These are phyloP conservation scores for Mycoemilia scoparia DNA, from an alignment of 192 early-diverging fungal genomes.

Conservation along the genomic window DNA sequence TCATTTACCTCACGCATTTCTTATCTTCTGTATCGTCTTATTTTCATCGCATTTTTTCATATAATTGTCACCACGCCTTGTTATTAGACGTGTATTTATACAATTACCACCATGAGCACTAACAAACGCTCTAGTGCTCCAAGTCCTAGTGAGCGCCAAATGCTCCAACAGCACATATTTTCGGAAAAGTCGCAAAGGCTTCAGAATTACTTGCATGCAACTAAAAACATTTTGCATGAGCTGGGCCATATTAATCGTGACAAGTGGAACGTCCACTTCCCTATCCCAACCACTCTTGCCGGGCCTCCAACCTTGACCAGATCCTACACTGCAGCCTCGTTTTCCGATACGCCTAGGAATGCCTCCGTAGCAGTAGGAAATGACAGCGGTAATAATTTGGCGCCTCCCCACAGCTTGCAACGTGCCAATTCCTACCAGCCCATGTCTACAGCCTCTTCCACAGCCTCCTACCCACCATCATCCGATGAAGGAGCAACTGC, in stretches of 20 bases:
- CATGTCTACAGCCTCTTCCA: conserved; percentile 1
- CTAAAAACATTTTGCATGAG: conserved; percentile 44
- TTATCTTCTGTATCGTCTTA: too few species aligned
- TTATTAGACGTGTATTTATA: too few species aligned
- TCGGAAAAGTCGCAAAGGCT: conserved; percentile 55
- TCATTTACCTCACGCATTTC: too few species aligned
- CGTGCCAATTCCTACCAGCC: conserved; percentile 16
- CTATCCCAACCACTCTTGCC: conserved; percentile 21
- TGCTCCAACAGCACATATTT: conserved; percentile 45
- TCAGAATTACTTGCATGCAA: conserved; percentile 42
- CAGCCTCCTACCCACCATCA: conserved; percentile 3
- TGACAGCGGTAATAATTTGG: neutral
- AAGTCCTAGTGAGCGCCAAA: conserved; percentile 10
- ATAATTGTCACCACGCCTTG: too few species aligned
- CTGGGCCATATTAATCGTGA: conserved; percentile 48
- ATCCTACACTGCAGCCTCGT: conserved; percentile 4
- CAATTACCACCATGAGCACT: too few species aligned
- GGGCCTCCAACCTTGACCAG: conserved; percentile 4
- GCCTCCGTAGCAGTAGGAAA: neutral
- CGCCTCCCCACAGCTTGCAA: conserved; percentile 7
- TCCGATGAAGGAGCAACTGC: conserved; percentile 7
- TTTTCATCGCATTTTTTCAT: too few species aligned
- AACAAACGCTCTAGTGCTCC: too few species aligned
- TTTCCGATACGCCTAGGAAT: conserved; percentile 1
- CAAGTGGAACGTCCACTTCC: conserved; percentile 48